A percentile compares a stretch with the other conserved stretches of the same genome.
These are phyloP conservation scores for Ceratobasidium theobromae DNA, from an alignment of 1,284 basidiomycete genomes.

Conservation along the genomic window DNA sequence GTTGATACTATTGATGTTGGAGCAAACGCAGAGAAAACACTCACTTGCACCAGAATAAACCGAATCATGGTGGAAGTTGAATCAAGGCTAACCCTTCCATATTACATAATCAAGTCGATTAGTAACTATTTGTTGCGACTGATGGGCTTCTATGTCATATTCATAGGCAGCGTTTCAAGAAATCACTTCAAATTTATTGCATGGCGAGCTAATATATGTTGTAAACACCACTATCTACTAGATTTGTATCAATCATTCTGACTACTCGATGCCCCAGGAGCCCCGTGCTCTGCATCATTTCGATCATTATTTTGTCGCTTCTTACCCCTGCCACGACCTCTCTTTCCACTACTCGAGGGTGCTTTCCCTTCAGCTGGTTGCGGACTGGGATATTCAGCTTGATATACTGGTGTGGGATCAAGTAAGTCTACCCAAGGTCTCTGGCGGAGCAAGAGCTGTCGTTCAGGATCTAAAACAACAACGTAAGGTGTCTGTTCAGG, in stretches of 20 bases:
- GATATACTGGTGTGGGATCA: slow-evolving; percentile 16
- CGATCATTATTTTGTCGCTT: background rate
- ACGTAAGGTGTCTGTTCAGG: background rate
- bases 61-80: slow-evolving; percentile 67
- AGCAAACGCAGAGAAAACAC: slow-evolving; percentile 36
- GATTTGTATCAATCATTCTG: background rate
- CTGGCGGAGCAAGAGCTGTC: slow-evolving; percentile 6
- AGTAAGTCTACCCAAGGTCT: slow-evolving; percentile 19
- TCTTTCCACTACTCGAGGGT: background rate
- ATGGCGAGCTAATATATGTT: background rate
- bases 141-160: too few relatives aligned
- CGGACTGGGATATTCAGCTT: background rate
- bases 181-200: too few relatives aligned
- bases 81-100: too few relatives aligned
- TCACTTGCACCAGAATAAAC: slow-evolving; percentile 88
- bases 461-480: background rate
- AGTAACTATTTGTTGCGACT: too few relatives aligned
- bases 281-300: background rate
- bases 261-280: background rate
- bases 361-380: background rate
- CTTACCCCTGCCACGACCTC: background rate
- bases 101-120: too few relatives aligned
- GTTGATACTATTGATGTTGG: background rate
- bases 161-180: too few relatives aligned
- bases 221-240: background rate